phyloP scores from a whole-genome alignment of 129 eudicot genomes.

The Sambucus nigra region DNA sequence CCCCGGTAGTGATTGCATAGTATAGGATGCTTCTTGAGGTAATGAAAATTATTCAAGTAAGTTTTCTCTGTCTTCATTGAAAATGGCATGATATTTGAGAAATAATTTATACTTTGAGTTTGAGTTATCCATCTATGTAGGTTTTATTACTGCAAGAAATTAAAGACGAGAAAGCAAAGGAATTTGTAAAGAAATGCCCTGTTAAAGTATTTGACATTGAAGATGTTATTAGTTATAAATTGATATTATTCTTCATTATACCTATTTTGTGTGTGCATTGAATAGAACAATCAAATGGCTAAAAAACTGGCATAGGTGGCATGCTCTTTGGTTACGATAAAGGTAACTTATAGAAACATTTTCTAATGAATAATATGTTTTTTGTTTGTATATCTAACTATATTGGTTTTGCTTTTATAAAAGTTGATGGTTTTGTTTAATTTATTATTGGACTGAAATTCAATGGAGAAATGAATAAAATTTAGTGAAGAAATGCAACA shows the following conservation, averaged over 20 bases:
- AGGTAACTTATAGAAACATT: too few species aligned
- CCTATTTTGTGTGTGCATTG: not conserved
- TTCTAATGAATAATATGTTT: too few species aligned
- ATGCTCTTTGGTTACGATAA: too few species aligned
- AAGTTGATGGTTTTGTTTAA: too few species aligned
- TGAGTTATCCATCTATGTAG: conserved; percentile 15
- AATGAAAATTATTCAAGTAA: not conserved
- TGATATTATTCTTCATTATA: not conserved
- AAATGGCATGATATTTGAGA: not conserved
- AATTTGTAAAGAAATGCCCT: conserved; percentile 69
- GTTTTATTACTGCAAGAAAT: conserved; percentile 66
- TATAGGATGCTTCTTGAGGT: conserved; percentile 97
- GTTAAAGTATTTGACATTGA: conserved; percentile 84
- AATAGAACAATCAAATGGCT: not conserved
- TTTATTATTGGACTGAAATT: too few species aligned
- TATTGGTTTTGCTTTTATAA: too few species aligned
- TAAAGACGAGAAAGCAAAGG: conserved; percentile 52
- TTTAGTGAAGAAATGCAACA: too few species aligned
- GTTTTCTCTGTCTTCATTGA: not conserved
- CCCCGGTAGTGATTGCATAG: conserved; percentile 98
- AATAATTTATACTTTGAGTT: not conserved
- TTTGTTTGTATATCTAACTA: too few species aligned
- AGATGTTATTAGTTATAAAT: conserved; percentile 56
- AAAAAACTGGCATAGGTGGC: too few species aligned
- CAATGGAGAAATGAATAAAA: too few species aligned